Conservation (phyloP, 2,329 filamentous ascomycete species). For the Cytospora leucostoma region DNA sequence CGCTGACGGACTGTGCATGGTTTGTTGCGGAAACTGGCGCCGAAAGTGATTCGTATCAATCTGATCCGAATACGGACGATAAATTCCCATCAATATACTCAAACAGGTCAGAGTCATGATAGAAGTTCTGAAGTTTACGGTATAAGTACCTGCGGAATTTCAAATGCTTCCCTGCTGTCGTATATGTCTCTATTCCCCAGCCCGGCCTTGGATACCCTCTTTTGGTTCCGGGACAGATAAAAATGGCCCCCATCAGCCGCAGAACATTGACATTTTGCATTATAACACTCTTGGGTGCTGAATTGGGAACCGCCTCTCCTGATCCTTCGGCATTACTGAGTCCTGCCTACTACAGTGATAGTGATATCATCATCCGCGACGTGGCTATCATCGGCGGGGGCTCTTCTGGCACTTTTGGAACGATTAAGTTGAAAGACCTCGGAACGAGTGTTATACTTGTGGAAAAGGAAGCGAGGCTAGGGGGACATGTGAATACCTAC, state of each 20-base stretch:
- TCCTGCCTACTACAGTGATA: neutral
- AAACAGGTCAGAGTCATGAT: too few relatives aligned
- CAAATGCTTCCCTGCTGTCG: neutral
- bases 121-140: neutral
- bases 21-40: neutral
- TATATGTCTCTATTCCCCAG: neutral
- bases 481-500: slow-evolving; percentile 50
- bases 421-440: slow-evolving; percentile 26
- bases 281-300: neutral
- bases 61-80: neutral
- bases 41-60: neutral
- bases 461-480: slow-evolving; percentile 18
- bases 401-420: slow-evolving; percentile 28
- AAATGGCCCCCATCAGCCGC: neutral
- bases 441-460: slow-evolving; percentile 29
- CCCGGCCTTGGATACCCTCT: neutral
- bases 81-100: neutral
- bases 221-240: neutral
- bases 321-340: neutral
- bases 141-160: neutral
- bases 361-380: slow-evolving; percentile 22
- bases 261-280: neutral
- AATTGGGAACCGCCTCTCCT: neutral
- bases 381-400: slow-evolving; percentile 31
- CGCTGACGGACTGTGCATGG: too few relatives aligned